Evolutionary conservation across 148 eudicot species (phyloP), one percentile per base, ranked within the genome.

Genomic region (Hydrangea macrophylla): DNA sequence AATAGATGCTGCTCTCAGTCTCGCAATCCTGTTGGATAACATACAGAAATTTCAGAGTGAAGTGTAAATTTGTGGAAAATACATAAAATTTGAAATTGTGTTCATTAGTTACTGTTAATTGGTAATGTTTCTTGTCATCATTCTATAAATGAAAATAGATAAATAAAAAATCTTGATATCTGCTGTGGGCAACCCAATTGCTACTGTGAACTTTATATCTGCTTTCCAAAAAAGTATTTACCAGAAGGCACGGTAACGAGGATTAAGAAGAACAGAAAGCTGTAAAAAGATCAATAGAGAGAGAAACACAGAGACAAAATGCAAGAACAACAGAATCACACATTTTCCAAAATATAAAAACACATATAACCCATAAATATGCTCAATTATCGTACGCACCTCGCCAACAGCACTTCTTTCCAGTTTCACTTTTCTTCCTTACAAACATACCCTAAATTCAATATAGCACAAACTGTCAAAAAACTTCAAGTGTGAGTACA

Each of bases 1-100:
- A 81, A 80, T 68, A 73, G 86, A 64, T 79, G 79, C 79, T 79
- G 85, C 81, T 79, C 70, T 22, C 76, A 73, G 42, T 71, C 78
- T 51, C 70, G 24, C 40, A 50, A 58, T 64, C 60, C 80, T 78
- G 72, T 73, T 63, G 65, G 63, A 76, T 67, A 42, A 65, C 12
- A 79, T 3, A 28, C 26, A 50, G 25, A 62, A 44, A 1, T 13
- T n/a, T 30, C 22, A 22, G 59, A 22, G 20, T 60, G 17, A 30
- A 56, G 2, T 68, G 80, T 68, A 72, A 35, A 77, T 63, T 58
- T 53, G 62, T 62, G 70, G 64, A 72, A 63, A 68, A 42, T 62
- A 58, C 26, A 36, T 55, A 45, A 24, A 67, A n/a, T n/a, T 55
- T 36, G 26, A 24, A 27, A 68, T 11, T n/a, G 53, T 30, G 60